Evolutionary conservation across 164 flowering plant species (phyloP), one percentile per base, ranked within the genome.

Genomic region (Nymphaea thermarum): DNA sequence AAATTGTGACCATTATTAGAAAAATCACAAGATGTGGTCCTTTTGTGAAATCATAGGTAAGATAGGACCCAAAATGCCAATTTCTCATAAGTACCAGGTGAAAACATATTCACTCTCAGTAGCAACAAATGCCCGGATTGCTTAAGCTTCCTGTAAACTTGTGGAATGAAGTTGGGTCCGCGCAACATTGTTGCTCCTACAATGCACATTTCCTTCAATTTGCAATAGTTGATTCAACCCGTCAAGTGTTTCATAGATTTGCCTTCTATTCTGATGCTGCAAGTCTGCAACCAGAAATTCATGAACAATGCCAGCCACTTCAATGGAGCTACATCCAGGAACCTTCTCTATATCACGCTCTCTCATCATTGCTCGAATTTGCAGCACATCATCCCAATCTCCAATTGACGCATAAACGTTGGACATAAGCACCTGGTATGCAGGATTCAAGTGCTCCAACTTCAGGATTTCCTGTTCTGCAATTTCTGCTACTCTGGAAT

Each of bases 271-370:
- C 59, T 67, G 71, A 72, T 82, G 84, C 67, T 68, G 53, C 53
- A 45, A 66, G 73, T 85, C 88, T 71, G 62, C 76, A 15, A 74
- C 81, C 4, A 83, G 65, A 75, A 85, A 85, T 75, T 82, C 84
- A 71, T 82, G 85, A 47, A 80, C 80, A 41, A 14, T 60, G 63
- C 68, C 69, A 15, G 74, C 83, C 12, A 83, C 71, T 71, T 85
- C 82, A 41, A 85, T 80, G 67, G 79, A 80, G 74, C 86, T 85
- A 74, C 88, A 83, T 53, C 86, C 85, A 41, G 84, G 85, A 45
- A 77, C 76, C 61, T 83, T 85, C 71, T 79, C 85, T 17, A 77
- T 53, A 6, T 79, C 77, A 44, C 72, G 75, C 62, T 80, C 71
- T 79, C 76, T 80, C 83, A 80, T 80, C 42, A 65, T 70, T 2